Base-by-base conservation (phyloP, 1,284 basidiomycete genomes). In the Farysia itapuensis region DNA sequence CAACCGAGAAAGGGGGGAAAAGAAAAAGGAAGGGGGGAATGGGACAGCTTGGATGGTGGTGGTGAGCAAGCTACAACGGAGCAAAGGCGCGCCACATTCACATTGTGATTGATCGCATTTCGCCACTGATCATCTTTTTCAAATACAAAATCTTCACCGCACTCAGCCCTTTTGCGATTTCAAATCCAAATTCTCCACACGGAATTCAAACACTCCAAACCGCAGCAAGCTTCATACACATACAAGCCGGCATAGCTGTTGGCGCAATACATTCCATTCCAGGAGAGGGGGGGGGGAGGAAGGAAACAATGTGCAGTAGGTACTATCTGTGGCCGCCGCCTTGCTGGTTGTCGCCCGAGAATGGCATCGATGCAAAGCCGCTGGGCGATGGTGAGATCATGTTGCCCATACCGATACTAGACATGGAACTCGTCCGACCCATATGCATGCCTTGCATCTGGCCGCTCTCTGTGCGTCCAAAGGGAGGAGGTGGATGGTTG, bases 381-480 rank as follows among this genome's bases (percentile, higher is more conserved):
- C 34, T 45, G 15, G 58, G 47, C 29, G 58, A 51, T 15, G 43
- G 21, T 9, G 39, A 32, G 30, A 61, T 49, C 58, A 61, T 54
- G 20, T 41, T 43, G 15, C 40, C 33, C 46, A 54, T 51, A 29
- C 42, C 47, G 31, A 54, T 54, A 2, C 43, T 46, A 8, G 58
- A 44, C 23, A 60, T 24, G 6, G 57, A 45, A 9, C 50, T 43
- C 7, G 43, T 50, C 25, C 50, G 50, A 4, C 43, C 47, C 47
- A 50, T 61, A 24, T 13, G 47, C 9, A 61, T 61, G 15, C 43
- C 43, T 19, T 50, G 58, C 14, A 61, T 30, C 28, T 43, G 51
- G 12, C 47, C 47, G 31, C 51, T 54, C 25, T 54, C 47, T 19
- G 57, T 50, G 4, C 57, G 39, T n/a, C 37, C 48, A 40, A 61